phyloP scores from a whole-genome alignment of 768 basidiomycete species.

The Phlegmacium glaucopus region DNA sequence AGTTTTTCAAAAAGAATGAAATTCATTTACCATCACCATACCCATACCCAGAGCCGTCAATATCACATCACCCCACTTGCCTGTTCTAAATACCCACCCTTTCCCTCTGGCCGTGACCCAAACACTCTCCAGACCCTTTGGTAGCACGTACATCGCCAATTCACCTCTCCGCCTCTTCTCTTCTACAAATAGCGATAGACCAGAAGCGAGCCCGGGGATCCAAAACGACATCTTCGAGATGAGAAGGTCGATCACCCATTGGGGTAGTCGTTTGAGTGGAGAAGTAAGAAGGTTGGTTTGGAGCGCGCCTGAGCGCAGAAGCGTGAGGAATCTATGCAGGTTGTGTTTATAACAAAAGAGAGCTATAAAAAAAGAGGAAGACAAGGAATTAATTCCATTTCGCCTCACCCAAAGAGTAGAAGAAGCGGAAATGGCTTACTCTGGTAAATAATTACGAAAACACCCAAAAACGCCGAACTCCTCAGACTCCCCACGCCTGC shows the following conservation, averaged over 20 bases:
- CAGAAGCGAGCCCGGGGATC: slow-evolving; percentile 69
- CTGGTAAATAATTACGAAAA: slow-evolving; percentile 82
- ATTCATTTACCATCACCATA: slow-evolving; percentile 77
- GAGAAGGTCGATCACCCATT: slow-evolving; percentile 50
- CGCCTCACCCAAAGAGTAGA: too few species aligned
- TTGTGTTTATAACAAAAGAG: slow-evolving; percentile 67
- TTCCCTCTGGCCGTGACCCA: slow-evolving; percentile 79
- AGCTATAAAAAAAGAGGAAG: slow-evolving; percentile 30
- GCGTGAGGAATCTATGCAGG: slow-evolving; percentile 45
- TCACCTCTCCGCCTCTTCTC: slow-evolving; percentile 86
- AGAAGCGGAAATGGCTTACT: slow-evolving; percentile 36
- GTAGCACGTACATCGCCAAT: slow-evolving; percentile 88
- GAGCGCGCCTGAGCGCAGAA: slow-evolving; percentile 20
- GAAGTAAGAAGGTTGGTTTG: slow-evolving; percentile 19
- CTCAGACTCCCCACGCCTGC: slow-evolving; percentile 71
- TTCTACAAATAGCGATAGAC: slow-evolving; percentile 81
- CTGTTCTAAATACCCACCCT: slow-evolving; percentile 70
- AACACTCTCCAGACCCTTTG: slow-evolving; percentile 86
- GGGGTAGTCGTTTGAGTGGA: slow-evolving; percentile 39
- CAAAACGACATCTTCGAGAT: slow-evolving; percentile 71
- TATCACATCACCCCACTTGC: slow-evolving; percentile 64
- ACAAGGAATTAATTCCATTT: neutral
- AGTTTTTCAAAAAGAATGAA: slow-evolving; percentile 2
- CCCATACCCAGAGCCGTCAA: slow-evolving; percentile 52
- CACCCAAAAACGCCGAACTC: slow-evolving; percentile 84